Evolutionary conservation across 305 asterid species (phyloP).

Genomic region (Solanum hybrid): DNA sequence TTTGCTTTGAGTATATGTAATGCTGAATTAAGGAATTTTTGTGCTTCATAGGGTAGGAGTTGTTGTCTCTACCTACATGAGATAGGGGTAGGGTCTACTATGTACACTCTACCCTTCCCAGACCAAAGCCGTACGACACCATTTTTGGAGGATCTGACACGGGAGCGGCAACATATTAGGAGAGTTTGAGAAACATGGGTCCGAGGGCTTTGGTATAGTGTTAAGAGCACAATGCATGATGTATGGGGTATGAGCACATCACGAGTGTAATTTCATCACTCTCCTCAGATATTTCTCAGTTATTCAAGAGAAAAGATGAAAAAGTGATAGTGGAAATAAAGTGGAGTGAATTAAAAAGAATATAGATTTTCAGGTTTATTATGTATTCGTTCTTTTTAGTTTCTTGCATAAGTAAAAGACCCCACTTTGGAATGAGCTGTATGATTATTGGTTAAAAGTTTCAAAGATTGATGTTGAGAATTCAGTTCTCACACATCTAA

Average conservation of each 20-base stretch:
- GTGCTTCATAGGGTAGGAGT: neutral
- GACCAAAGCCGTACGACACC: neutral
- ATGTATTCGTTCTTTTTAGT: neutral
- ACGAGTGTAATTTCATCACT: neutral
- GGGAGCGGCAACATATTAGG: neutral
- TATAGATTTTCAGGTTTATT: neutral
- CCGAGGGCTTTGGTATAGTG: neutral
- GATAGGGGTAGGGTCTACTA: neutral
- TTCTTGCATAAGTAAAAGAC: neutral
- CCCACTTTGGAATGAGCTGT: neutral
- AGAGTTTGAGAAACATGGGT: neutral
- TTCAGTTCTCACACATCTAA: neutral
- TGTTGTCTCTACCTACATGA: neutral
- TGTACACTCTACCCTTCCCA: neutral
- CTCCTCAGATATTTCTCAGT: neutral
- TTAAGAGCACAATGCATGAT: neutral
- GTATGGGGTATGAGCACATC: neutral
- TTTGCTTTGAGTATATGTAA: neutral
- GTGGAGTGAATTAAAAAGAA: neutral
- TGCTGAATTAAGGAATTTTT: neutral
- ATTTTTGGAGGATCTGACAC: neutral
- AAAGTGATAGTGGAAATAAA: neutral
- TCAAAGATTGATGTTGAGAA: neutral
- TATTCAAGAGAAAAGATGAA: neutral
- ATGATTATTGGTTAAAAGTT: neutral